A percentile compares a stretch with the other conserved stretches of the same genome.
These are phyloP conservation scores for Rosa multiflora DNA, from an alignment of 306 rosid species.

Conservation along the genomic window DNA sequence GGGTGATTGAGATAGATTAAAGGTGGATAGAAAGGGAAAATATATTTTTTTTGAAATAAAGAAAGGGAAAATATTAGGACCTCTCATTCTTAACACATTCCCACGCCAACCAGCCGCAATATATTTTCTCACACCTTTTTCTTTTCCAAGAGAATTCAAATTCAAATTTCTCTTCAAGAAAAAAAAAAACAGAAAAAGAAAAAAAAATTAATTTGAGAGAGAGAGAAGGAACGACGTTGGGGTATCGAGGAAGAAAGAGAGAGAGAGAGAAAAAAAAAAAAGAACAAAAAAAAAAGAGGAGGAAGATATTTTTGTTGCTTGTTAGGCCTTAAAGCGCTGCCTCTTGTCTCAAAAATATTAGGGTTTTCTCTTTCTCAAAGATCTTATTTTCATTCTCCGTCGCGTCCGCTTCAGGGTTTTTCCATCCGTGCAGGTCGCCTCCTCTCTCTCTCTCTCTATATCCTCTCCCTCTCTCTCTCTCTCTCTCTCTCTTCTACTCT, in stretches of 20 bases:
- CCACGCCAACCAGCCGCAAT: slow-evolving; percentile 4
- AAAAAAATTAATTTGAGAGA: no score
- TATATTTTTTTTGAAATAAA: no score
- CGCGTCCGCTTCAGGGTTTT: slow-evolving; percentile 32
- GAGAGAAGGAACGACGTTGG: neutral
- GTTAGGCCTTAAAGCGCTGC: slow-evolving; percentile 36
- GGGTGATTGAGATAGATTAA: no score
- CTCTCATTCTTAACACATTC: no score
- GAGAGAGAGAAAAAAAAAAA: neutral
- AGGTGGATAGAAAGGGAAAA: no score
- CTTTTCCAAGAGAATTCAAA: neutral
- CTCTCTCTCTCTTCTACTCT: neutral
- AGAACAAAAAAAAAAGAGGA: neutral
- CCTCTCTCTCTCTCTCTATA: neutral
- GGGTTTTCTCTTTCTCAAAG: slow-evolving; percentile 41
- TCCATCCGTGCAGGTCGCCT: slow-evolving; percentile 11
- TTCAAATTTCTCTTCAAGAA: neutral
- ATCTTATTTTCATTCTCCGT: slow-evolving; percentile 35
- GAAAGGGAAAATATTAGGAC: no score
- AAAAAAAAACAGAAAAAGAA: neutral
- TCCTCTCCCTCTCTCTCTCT: neutral
- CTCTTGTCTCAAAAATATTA: slow-evolving; percentile 33
- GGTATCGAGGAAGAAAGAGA: no score
- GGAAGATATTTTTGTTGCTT: slow-evolving; percentile 44
- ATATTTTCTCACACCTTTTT: neutral